Evolutionary conservation across 805 yeast species (phyloP).

Genomic region (Teunomyces panamensis): DNA sequence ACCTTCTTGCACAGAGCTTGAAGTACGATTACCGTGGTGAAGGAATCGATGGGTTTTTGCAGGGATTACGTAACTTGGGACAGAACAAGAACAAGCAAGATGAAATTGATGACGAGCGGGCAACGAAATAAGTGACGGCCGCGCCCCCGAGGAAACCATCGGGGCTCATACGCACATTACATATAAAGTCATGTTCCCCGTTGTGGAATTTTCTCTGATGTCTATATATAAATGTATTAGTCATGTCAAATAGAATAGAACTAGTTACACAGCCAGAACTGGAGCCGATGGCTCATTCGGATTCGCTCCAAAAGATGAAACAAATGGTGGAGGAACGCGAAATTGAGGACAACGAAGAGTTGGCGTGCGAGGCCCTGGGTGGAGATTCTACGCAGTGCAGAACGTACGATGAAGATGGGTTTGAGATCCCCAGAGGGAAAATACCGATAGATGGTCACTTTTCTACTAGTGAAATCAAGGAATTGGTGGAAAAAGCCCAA

Average conservation of each 20-base stretch:
- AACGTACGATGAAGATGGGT: slow-evolving; percentile 32
- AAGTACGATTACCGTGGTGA: slow-evolving; percentile 53
- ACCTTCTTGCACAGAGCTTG: slow-evolving; percentile 46
- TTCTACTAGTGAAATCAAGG: slow-evolving; percentile 30
- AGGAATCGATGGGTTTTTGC: slow-evolving; percentile 50
- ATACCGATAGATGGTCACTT: slow-evolving; percentile 42
- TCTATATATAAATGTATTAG: slow-evolving; percentile 11
- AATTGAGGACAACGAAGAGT: slow-evolving; percentile 5
- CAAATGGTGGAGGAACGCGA: slow-evolving; percentile 20
- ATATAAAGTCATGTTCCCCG: background rate
- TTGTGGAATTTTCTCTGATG: background rate
- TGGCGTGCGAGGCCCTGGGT: slow-evolving; percentile 1
- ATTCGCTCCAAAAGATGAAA: slow-evolving; percentile 22
- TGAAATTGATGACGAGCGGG: slow-evolving; percentile 1
- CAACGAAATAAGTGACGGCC: background rate
- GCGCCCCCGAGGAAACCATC: background rate
- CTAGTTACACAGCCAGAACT: slow-evolving; percentile 26
- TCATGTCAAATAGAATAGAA: slow-evolving; percentile 13
- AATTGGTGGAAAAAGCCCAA: slow-evolving; percentile 29
- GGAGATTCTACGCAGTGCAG: background rate
- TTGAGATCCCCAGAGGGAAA: slow-evolving; percentile 35
- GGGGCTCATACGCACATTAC: background rate
- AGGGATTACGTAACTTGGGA: slow-evolving; percentile 35
- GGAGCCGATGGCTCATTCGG: slow-evolving; percentile 6
- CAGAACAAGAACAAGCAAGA: slow-evolving; percentile 12